These are phyloP conservation scores for Pluteus cervinus DNA, from an alignment of 768 basidiomycete genomes.

Conservation along the genomic window DNA sequence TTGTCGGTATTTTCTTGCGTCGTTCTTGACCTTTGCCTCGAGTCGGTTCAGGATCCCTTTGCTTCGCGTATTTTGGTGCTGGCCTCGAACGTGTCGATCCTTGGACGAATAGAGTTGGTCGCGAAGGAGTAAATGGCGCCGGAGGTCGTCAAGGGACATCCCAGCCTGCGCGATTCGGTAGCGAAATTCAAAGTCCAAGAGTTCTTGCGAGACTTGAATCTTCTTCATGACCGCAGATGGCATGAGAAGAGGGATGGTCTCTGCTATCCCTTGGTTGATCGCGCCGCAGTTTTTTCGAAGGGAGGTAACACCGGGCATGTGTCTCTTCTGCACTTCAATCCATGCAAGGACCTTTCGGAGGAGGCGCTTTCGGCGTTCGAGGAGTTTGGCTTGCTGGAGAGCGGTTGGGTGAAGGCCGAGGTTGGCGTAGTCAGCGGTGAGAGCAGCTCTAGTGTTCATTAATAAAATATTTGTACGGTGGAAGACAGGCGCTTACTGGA, in stretches of 20 bases:
- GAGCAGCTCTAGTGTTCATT: constrained; percentile 12
- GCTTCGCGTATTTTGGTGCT: constrained; percentile 17
- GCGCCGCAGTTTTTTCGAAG: neutral
- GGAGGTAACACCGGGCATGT: constrained; percentile 16
- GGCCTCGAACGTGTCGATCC: constrained; percentile 17
- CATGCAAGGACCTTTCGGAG: constrained; percentile 20
- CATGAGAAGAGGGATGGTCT: constrained; percentile 14
- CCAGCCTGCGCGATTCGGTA: constrained; percentile 23
- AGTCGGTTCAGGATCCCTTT: constrained; percentile 11
- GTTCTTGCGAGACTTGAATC: neutral
- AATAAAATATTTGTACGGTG: neutral
- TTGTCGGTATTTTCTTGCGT: constrained; percentile 11
- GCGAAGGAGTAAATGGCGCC: constrained; percentile 18
- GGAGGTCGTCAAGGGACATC: constrained; percentile 20
- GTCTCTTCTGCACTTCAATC: constrained; percentile 19
- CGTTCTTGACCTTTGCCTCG: constrained; percentile 10
- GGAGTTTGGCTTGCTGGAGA: constrained; percentile 20
- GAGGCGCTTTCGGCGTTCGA: constrained; percentile 17
- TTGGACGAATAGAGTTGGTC: constrained; percentile 25
- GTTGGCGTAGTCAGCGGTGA: constrained; percentile 8
- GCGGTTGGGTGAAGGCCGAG: constrained; percentile 18
- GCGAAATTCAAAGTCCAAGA: constrained; percentile 17
- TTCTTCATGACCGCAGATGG: constrained; percentile 10
- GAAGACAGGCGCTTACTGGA: constrained; percentile 19
- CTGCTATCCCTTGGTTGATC: no score